Conservation (phyloP, 768 basidiomycete species). For the Suillus subluteus region DNA sequence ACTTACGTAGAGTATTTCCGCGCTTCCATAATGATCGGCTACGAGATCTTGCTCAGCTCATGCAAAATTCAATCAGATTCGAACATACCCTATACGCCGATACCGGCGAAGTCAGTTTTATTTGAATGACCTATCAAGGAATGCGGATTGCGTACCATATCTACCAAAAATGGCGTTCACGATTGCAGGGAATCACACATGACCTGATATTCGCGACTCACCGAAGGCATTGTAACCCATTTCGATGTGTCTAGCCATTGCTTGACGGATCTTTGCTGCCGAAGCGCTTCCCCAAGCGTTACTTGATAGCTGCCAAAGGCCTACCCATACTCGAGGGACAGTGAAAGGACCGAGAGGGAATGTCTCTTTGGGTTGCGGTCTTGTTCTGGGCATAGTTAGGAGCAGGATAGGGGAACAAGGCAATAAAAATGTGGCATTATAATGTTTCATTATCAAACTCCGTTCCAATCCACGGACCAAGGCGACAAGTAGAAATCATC, state of each 20-base stretch:
- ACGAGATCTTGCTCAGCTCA: conserved; percentile 11
- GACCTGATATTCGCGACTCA: conserved; percentile 25
- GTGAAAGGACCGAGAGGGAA: conserved; percentile 59
- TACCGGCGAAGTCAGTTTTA: conserved; percentile 5
- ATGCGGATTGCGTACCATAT: conserved; percentile 53
- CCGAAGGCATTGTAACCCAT: conserved; percentile 54
- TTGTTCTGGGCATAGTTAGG: conserved; percentile 26
- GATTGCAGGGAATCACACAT: conserved; percentile 15
- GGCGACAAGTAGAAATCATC: background rate
- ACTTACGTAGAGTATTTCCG: conserved; percentile 80
- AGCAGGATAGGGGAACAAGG: conserved; percentile 16
- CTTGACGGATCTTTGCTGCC: conserved; percentile 62
- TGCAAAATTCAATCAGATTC: conserved; percentile 1
- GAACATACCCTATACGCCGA: conserved; percentile 30
- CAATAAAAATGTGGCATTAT: conserved; percentile 19
- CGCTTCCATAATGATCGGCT: conserved; percentile 89
- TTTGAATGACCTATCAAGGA: conserved; percentile 14
- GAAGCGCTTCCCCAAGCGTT: conserved; percentile 84
- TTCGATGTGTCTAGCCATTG: conserved; percentile 67
- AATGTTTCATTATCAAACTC: conserved; percentile 34
- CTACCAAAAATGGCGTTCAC: conserved; percentile 34
- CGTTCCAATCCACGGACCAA: conserved; percentile 26
- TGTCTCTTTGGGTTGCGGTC: conserved; percentile 41
- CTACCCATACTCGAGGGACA: conserved; percentile 72
- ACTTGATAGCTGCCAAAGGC: conserved; percentile 86